Evolutionary conservation across 306 rosid species (phyloP).

Genomic region (Gleditsia sinensis): DNA sequence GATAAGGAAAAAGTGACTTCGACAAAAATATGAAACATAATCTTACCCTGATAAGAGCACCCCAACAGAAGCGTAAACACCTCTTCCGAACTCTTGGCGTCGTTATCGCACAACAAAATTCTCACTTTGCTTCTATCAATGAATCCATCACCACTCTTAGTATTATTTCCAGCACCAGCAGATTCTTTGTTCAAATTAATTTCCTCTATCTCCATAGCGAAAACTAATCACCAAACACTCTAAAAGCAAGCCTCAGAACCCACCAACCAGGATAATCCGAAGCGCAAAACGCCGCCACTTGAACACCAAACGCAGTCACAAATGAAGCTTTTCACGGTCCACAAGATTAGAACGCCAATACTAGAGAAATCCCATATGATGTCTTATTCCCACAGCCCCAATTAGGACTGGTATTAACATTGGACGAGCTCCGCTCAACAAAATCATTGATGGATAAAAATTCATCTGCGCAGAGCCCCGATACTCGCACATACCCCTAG

Average conservation of each 20-base stretch:
- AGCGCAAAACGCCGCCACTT: background rate
- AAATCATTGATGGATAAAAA: conserved; percentile 40
- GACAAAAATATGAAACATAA: background rate
- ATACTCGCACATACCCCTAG: background rate
- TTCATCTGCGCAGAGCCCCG: conserved; percentile 19
- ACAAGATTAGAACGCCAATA: conserved; percentile 7
- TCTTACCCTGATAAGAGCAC: conserved; percentile 89
- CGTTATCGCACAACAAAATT: conserved; percentile 92
- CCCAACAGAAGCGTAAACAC: conserved; percentile 76
- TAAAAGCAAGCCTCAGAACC: conserved; percentile 5
- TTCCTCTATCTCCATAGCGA: conserved; percentile 57
- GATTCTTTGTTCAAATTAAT: conserved; percentile 60
- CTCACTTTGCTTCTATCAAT: conserved; percentile 92
- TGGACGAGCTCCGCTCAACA: background rate
- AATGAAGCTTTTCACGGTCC: background rate
- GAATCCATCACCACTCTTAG: conserved; percentile 66
- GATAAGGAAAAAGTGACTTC: background rate
- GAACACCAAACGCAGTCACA: background rate
- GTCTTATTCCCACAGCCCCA: conserved; percentile 9
- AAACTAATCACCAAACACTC: conserved; percentile 21
- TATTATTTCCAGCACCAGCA: conserved; percentile 40
- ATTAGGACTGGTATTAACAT: background rate
- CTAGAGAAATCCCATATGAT: conserved; percentile 36
- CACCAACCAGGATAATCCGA: background rate
- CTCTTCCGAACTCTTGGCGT: conserved; percentile 74